phyloP scores from a whole-genome alignment of 257 asterid genomes.

The Solanum neorickii region DNA sequence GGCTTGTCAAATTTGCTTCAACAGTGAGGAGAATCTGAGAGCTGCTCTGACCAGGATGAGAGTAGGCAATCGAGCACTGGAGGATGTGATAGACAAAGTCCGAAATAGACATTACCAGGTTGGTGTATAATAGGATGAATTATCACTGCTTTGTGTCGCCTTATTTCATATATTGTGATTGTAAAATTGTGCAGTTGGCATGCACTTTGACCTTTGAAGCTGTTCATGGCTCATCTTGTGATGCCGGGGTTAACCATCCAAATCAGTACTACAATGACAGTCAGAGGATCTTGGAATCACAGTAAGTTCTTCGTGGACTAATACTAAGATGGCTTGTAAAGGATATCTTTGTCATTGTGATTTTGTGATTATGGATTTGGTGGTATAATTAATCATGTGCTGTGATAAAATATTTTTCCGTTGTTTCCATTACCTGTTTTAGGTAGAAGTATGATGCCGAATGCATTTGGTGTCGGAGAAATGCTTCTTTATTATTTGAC shows the following conservation, averaged over 20 bases:
- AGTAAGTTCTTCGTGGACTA: conserved; percentile 9
- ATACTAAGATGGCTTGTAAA: not conserved
- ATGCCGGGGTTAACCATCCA: conserved; percentile 91
- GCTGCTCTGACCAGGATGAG: conserved; percentile 88
- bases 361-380: not conserved
- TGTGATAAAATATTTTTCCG: not conserved
- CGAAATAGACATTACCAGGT: conserved; percentile 90
- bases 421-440: not conserved
- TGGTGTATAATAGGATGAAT: not conserved
- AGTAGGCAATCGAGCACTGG: conserved; percentile 55
- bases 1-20: conserved; percentile 13
- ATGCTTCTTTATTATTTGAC: not conserved
- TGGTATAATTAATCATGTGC: not conserved
- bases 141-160: not conserved
- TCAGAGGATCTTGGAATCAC: conserved; percentile 45
- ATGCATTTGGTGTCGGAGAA: not conserved
- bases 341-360: not conserved
- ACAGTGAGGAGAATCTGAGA: conserved; percentile 82
- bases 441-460: not conserved
- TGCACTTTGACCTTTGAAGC: conserved; percentile 96
- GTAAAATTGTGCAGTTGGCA: conserved; percentile 53
- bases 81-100: conserved; percentile 73
- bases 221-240: conserved; percentile 70
- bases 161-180: not conserved
- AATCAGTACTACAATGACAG: conserved; percentile 85